Percentiles rank a stretch among this genome's conserved stretches.
phyloP scores from a whole-genome alignment of 768 basidiomycete species.

The Russula griseocarnosa region DNA sequence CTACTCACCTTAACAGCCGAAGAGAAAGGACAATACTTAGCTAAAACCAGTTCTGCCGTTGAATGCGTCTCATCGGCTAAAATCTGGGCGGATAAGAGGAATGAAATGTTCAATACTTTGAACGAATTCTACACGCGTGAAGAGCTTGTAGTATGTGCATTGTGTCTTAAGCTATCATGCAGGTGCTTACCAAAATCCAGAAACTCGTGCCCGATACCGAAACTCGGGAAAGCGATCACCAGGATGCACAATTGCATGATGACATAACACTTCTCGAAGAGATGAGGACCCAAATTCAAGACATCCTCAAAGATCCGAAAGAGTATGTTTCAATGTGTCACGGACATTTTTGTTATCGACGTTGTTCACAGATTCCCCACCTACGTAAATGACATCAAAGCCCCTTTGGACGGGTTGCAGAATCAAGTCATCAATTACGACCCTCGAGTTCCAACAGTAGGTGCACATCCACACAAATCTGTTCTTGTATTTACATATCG shows the following conservation, averaged over 20 bases:
- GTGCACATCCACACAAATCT: neutral
- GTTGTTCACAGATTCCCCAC: constrained; percentile 5
- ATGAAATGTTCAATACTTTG: constrained; percentile 4
- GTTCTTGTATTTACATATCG: neutral
- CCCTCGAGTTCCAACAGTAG: neutral
- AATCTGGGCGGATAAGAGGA: constrained; percentile 17
- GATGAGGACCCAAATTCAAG: neutral
- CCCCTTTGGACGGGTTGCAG: constrained; percentile 7
- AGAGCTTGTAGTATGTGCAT: constrained; percentile 7
- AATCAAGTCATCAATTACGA: neutral
- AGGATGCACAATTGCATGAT: constrained; percentile 13
- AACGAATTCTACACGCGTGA: neutral
- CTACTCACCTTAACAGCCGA: constrained; percentile 13
- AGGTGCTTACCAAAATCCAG: constrained; percentile 1
- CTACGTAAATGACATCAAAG: neutral
- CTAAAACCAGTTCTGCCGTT: neutral
- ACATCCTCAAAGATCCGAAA: neutral
- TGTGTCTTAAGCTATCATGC: neutral
- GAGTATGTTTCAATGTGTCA: neutral
- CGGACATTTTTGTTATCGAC: neutral
- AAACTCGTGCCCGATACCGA: neutral
- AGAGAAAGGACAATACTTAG: constrained; percentile 18
- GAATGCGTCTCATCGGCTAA: constrained; percentile 2
- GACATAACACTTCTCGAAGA: constrained; percentile 14
- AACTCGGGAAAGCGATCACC: constrained; percentile 7